These are phyloP conservation scores for Psilocybe cyanescens DNA, from an alignment of 768 basidiomycete genomes.

Conservation along the genomic window DNA sequence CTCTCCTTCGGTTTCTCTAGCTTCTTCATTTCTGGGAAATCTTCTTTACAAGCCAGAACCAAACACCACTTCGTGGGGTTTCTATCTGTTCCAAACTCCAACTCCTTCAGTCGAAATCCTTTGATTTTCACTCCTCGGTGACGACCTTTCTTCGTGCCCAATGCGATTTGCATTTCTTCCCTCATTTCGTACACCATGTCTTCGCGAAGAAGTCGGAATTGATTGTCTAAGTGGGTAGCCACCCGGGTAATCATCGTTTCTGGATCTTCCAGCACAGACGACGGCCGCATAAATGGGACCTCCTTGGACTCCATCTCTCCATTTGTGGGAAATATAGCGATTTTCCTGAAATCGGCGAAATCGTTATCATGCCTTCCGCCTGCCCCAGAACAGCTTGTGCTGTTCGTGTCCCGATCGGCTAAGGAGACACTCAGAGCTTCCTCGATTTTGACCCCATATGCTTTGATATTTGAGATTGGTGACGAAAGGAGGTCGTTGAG, in stretches of 20 bases:
- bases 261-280: slow-evolving; percentile 46
- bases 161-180: slow-evolving; percentile 46
- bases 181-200: slow-evolving; percentile 35
- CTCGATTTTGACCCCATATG: slow-evolving; percentile 34
- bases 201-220: slow-evolving; percentile 66
- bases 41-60: slow-evolving; percentile 35
- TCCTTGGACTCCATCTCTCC: slow-evolving; percentile 54
- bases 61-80: slow-evolving; percentile 44
- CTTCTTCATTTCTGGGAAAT: slow-evolving; percentile 40
- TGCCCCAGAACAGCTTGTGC: slow-evolving; percentile 34
- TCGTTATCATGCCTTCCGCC: slow-evolving; percentile 79
- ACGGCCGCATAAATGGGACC: slow-evolving; percentile 52
- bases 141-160: slow-evolving; percentile 49
- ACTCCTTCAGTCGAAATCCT: slow-evolving; percentile 36
- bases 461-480: slow-evolving; percentile 24
- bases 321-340: slow-evolving; percentile 66
- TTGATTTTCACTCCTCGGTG: slow-evolving; percentile 42
- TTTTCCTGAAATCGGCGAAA: slow-evolving; percentile 58
- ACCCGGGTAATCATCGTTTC: slow-evolving; percentile 37
- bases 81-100: slow-evolving; percentile 11
- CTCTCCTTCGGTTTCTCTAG: slow-evolving; percentile 32
- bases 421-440: slow-evolving; percentile 30
- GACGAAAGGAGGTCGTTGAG: slow-evolving; percentile 27
- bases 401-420: not conserved
- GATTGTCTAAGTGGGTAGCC: slow-evolving; percentile 63